Conservation (phyloP, 345 rosid genomes). For the Salix dunnii region DNA sequence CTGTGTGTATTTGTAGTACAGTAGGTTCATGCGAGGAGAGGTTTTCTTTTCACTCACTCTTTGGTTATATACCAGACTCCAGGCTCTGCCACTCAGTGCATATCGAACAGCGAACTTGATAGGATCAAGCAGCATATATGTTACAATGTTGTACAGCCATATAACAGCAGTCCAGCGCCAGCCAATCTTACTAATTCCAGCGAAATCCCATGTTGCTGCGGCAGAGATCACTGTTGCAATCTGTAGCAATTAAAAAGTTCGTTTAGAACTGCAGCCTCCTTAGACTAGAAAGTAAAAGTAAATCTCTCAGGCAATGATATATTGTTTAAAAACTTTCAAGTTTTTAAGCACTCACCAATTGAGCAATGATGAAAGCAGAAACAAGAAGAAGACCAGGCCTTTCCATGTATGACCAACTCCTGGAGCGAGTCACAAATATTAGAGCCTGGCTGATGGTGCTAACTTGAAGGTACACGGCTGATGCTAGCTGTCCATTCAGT, state of each 20-base stretch:
- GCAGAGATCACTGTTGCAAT: constrained; percentile 69
- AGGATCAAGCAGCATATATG: constrained; percentile 75
- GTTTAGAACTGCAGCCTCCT: neutral
- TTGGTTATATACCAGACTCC: constrained; percentile 58
- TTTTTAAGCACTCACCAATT: constrained; percentile 34
- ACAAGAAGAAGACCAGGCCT: constrained; percentile 68
- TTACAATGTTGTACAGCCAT: constrained; percentile 67
- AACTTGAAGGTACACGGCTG: constrained; percentile 71
- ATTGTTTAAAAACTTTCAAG: neutral
- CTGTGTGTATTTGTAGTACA: too few species aligned
- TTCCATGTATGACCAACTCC: constrained; percentile 59
- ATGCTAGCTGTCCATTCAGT: constrained; percentile 42
- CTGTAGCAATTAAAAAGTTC: constrained; percentile 25
- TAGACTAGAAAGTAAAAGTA: neutral
- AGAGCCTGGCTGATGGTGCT: constrained; percentile 88
- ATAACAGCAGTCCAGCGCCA: constrained; percentile 78
- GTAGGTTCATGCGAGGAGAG: neutral
- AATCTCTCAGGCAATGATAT: neutral
- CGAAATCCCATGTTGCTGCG: constrained; percentile 46
- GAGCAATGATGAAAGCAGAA: constrained; percentile 63
- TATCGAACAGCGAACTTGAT: constrained; percentile 72
- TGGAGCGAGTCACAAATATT: constrained; percentile 68
- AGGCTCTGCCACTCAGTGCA: constrained; percentile 72
- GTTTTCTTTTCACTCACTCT: constrained; percentile 42
- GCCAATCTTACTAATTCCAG: constrained; percentile 64